Evolutionary conservation across 2,329 filamentous ascomycete genomes (phyloP).

Genomic region (Cladosporium sp.): DNA sequence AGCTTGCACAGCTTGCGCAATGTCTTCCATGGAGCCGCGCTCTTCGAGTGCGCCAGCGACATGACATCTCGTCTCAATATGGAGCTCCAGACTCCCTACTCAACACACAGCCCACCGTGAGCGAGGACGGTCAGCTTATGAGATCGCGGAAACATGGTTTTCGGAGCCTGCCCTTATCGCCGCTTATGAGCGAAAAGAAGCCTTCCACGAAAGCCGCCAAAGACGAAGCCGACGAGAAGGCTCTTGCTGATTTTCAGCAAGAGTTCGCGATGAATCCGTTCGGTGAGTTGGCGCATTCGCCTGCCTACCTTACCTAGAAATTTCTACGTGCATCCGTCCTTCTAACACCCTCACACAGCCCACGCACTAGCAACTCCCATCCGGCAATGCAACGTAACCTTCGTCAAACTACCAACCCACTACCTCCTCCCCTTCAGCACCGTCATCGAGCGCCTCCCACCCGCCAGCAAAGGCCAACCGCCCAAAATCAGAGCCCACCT

Average conservation of each 20-base stretch:
- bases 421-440: constrained; percentile 61
- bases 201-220: constrained; percentile 29
- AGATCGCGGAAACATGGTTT: constrained; percentile 32
- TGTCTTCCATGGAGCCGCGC: not conserved
- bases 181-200: constrained; percentile 40
- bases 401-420: constrained; percentile 49
- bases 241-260: constrained; percentile 50
- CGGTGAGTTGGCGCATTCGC: constrained; percentile 45
- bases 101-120: constrained; percentile 19
- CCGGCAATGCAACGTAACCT: constrained; percentile 52
- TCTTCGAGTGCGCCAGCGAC: not conserved
- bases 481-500: not conserved
- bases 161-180: constrained; percentile 42
- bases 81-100: not conserved
- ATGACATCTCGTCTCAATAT: too few species aligned
- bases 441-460: constrained; percentile 31
- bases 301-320: too few species aligned
- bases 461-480: constrained; percentile 44
- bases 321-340: too few species aligned
- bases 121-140: constrained; percentile 30
- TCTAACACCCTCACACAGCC: constrained; percentile 40
- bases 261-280: constrained; percentile 60
- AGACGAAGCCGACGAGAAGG: constrained; percentile 30
- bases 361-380: constrained; percentile 57
- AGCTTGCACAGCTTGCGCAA: not conserved